Conservation (phyloP, 345 rosid species). For the Populus ilicifolia region DNA sequence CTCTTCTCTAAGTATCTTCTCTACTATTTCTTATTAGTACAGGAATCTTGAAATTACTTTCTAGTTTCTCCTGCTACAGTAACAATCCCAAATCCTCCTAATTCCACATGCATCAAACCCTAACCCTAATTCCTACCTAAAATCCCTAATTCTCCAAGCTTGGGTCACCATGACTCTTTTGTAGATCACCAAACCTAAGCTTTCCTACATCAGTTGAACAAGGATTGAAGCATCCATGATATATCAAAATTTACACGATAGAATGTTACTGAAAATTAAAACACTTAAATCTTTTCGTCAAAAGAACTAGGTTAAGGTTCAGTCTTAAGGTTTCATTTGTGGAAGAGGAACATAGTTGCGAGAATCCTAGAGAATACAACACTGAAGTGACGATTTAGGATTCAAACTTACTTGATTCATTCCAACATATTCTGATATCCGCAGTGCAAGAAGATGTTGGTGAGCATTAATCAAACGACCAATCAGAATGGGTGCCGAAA, state of each 20-base stretch:
- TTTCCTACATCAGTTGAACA: not conserved
- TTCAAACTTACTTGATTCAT: slow-evolving; percentile 73
- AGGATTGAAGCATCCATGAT: not conserved
- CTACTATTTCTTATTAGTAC: not conserved
- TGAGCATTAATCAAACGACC: slow-evolving; percentile 88
- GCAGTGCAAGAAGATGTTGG: slow-evolving; percentile 76
- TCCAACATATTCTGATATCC: slow-evolving; percentile 83
- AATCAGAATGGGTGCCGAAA: slow-evolving; percentile 77
- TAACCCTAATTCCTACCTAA: not conserved
- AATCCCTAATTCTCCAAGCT: not conserved
- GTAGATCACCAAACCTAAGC: not conserved
- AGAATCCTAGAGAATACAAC: not conserved
- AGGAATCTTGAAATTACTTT: no score
- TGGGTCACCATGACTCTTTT: not conserved
- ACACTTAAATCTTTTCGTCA: not conserved
- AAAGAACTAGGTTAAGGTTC: not conserved
- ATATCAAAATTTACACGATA: not conserved
- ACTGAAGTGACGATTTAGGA: not conserved
- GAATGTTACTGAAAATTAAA: not conserved
- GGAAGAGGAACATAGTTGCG: not conserved
- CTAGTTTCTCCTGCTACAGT: not conserved
- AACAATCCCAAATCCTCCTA: not conserved
- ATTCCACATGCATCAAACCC: not conserved
- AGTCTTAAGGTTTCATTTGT: not conserved
- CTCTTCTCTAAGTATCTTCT: not conserved